Base-by-base conservation (phyloP, 352 stramenopile genomes). In the Phytopythium sindhum region DNA sequence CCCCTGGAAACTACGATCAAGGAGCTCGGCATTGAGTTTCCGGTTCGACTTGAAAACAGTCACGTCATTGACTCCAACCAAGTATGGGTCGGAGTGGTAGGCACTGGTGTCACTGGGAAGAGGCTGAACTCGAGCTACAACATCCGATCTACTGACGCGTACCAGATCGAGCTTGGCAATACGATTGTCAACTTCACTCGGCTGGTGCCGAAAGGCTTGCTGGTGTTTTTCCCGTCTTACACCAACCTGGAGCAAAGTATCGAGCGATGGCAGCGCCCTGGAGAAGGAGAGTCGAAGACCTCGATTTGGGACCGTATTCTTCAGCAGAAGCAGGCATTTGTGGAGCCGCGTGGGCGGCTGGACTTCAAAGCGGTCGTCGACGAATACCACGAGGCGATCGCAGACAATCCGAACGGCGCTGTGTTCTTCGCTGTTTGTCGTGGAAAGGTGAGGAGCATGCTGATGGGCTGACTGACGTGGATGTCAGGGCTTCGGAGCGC, bases 151-250 rank as follows among this genome's bases (percentile, higher is more conserved):
- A 96, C 92, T 12, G 82, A 91, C 45, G 86, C 94, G 31, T 99
- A 99, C 68, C 81, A 98, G 69, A 65, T 91, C 44, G 97, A 99
- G 70, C 75, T 99, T 8, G 97, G 97, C 12, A 97, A 98, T 57
- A 98, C 97, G 0, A 88, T 99, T 37, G 88, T 97, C 8, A 98
- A 91, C 66, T 89, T 99, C 19, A 88, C 86, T 44, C 84, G 88
- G 10, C 78, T 98, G n/a, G 93, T 99, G 21, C 97, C 97, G 4
- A 97, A 97, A 53, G 98, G 98, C 4, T 78, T 99, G 56, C 88
- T 99, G 21, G 88, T 99, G 0, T 99, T 99, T 74, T 99, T 99
- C 65, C 97, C 98, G n/a, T 99, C 94, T 47, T 99, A 99, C 64
- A 82, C 79, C n/a, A 96, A 98, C 57, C 88, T 99, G 74, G 80